phyloP scores from a whole-genome alignment of 2,329 filamentous ascomycete species.

The Ophiostoma ulmi region DNA sequence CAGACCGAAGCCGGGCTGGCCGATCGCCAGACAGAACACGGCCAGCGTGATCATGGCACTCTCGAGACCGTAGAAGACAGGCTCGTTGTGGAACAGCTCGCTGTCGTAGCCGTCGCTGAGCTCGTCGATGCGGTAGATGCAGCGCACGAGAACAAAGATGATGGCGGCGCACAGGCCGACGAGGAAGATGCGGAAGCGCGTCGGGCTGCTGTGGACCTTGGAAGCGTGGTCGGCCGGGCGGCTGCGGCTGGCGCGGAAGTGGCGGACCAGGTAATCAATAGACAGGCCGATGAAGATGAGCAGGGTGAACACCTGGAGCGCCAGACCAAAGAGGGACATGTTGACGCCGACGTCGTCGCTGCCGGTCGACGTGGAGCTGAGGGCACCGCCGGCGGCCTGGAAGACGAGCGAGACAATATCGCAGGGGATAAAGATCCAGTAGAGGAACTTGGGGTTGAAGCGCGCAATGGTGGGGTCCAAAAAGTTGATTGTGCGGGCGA shows the following conservation, averaged over 20 bases:
- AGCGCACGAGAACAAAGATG: slow-evolving; percentile 55
- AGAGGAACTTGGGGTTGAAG: slow-evolving; percentile 39
- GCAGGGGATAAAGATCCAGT: slow-evolving; percentile 47
- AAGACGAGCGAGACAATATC: slow-evolving; percentile 52
- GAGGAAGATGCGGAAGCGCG: slow-evolving; percentile 41
- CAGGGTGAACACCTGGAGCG: slow-evolving; percentile 54
- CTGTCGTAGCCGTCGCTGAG: slow-evolving; percentile 58
- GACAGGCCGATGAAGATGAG: slow-evolving; percentile 48
- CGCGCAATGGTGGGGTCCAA: slow-evolving; percentile 39
- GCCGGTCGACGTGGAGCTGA: slow-evolving; percentile 44
- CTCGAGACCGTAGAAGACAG: slow-evolving; percentile 51
- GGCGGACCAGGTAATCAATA: slow-evolving; percentile 44
- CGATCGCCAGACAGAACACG: slow-evolving; percentile 25
- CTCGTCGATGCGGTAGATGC: slow-evolving; percentile 56
- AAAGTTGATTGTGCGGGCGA: slow-evolving; percentile 38
- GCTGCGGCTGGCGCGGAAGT: slow-evolving; percentile 30
- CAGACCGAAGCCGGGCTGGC: slow-evolving; percentile 28
- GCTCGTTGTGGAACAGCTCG: slow-evolving; percentile 47
- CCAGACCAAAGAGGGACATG: slow-evolving; percentile 50
- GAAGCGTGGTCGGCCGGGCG: not conserved
- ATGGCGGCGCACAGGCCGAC: slow-evolving; percentile 49
- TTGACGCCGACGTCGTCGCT: slow-evolving; percentile 45
- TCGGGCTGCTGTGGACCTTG: not conserved
- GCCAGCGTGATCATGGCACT: slow-evolving; percentile 35
- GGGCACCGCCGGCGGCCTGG: slow-evolving; percentile 52